Evolutionary conservation across 176 grass and related monocot genomes (phyloP).

Genomic region (Bolboschoenus planiculmis): DNA sequence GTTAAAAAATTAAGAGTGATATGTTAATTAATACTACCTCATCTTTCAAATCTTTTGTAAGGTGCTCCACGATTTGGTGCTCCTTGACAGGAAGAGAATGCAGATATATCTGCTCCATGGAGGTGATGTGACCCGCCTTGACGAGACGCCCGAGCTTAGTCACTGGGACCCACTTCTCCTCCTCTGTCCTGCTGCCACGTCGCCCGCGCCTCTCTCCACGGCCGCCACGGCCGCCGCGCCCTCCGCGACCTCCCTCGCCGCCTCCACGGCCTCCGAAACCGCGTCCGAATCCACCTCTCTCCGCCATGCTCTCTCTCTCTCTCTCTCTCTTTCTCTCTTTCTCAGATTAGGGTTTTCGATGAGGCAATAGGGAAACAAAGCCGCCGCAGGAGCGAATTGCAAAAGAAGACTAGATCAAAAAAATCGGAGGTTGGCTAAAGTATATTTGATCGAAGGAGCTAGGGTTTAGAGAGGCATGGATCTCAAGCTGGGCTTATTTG

Average conservation of each 20-base stretch:
- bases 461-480: constrained; percentile 7
- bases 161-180: constrained; percentile 88
- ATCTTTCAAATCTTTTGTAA: constrained; percentile 61
- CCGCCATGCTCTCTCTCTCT: constrained; percentile 32
- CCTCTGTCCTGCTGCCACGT: constrained; percentile 43
- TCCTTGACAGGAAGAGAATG: constrained; percentile 91
- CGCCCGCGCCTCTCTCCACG: constrained; percentile 43
- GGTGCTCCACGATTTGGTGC: constrained; percentile 67
- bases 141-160: constrained; percentile 88
- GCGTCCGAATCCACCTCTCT: constrained; percentile 56
- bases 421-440: not conserved
- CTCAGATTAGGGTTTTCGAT: constrained; percentile 33
- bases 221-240: constrained; percentile 42
- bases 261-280: constrained; percentile 46
- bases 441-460: not conserved
- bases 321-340: not conserved
- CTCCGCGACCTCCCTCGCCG: constrained; percentile 24
- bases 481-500: not conserved
- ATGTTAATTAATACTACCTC: constrained; percentile 24
- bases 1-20: not conserved
- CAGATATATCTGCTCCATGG: constrained; percentile 76
- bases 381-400: constrained; percentile 12
- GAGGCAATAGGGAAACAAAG: not conserved
- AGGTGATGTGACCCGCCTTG: constrained; percentile 36
- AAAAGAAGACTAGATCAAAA: not conserved